Base-by-base conservation (phyloP, 257 asterid species). In the Solanum pimpinellifolium region DNA sequence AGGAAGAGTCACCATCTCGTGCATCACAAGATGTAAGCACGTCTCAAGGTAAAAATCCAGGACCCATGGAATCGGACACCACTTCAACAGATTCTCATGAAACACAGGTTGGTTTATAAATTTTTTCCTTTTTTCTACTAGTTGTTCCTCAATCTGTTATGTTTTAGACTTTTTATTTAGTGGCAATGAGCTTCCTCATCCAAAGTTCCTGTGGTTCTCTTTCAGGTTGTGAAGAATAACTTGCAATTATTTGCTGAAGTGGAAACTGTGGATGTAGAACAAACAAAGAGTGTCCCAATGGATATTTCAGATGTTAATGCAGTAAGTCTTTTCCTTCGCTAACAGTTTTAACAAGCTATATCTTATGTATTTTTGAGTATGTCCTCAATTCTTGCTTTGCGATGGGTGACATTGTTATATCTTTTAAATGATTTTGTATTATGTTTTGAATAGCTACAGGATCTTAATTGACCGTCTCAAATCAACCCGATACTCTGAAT, bases 11-110 rank as follows among this genome's bases (percentile, higher is more conserved):
- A 20, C 76, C 89, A 81, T 90, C 94, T 46, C 85, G 77, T 66
- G 89, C 89, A 84, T 89, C 90, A 69, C 86, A 93, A 83, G 90
- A 89, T 89, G 89, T 91, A 46, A 91, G 89, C 90, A 75, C 90
- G 73, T 87, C 93, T 83, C 91, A 86, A 84, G 87, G 89, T 60
- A 89, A 88, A 90, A 86, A 72, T 88, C 85, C 72, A 82, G 94
- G 91, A 87, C 88, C 70, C 89, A 62, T 75, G 76, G 92, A 78
- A 52, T 86, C 90, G 35, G 86, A 88, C 11, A 90, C 90, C 74
- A 88, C 90, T 87, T 69, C 76, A 16, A 88, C 88, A 78, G 89
- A 90, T 87, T 90, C 72, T 82, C 86, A 87, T 76, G 91, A 89
- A 84, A 87, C 56, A 74, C 95, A 92, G 96, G 95, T 94, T 88